Evolutionary conservation across 352 stramenopile genomes (phyloP), one percentile per base, ranked within the genome.

Genomic region (Pythium phragmiticola): DNA sequence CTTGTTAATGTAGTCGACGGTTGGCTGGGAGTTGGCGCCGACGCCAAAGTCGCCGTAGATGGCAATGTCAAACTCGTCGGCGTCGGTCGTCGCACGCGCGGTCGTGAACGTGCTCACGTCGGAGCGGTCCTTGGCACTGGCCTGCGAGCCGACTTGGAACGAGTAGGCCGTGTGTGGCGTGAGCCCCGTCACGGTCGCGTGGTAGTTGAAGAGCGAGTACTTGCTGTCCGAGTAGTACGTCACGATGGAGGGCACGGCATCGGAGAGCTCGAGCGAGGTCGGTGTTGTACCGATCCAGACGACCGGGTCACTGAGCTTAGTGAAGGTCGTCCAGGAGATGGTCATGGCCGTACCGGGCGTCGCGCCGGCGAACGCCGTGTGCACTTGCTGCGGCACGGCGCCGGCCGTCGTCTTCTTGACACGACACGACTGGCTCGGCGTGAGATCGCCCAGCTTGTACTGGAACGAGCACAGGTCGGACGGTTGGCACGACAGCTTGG

Each of bases 11-110:
- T 73, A 69, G 7, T 52, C 19, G 45, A 82, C 72, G 1, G 76
- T 87, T 11, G 57, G 47, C 11, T 64, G 63, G 7, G 78, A 74
- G 49, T 87, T 77, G 2, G 63, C 37, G 23, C 71, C 73, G 2
- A 80, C 76, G 41, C 82, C 82, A 34, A 77, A 60, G 51, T 89
- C 80, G 19, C 80, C 82, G 58, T 87, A 88, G 28, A 91, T 66
- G 2, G 74, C 63, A 36, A 87, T 64, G 23, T 78, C 79, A 52
- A 87, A 87, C 33, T 69, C 64, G 30, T 30, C 65, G 6, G 59
- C 39, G 49, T 82, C 73, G 48, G 68, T 19, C 7, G 58, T 30
- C 7, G 46, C 30, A 33, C 73, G 59, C 1, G 75, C 75, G n/a
- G 79, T 88, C 53, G 68, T 80, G 64, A 88, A 85, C 26, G 66